These are phyloP conservation scores for Aureobasidium sp. DNA, from an alignment of 2,329 filamentous ascomycete species.

Conservation along the genomic window DNA sequence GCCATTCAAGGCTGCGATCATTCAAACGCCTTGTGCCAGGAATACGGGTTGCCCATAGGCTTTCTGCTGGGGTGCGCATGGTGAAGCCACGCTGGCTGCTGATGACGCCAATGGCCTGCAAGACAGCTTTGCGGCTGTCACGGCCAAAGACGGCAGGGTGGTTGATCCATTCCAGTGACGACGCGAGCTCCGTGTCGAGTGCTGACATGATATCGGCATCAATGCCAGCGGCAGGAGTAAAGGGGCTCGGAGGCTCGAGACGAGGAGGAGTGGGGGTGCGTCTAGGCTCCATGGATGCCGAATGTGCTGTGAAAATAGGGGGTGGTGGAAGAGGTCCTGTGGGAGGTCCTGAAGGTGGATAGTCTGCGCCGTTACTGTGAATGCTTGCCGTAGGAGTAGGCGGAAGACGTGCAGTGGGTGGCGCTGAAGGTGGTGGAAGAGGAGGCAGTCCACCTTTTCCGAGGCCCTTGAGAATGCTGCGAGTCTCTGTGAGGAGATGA, in stretches of 20 bases:
- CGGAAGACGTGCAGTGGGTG: constrained; percentile 30
- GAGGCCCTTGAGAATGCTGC: constrained; percentile 90
- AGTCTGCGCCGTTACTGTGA: constrained; percentile 7
- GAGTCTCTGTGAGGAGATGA: constrained; percentile 85
- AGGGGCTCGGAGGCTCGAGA: constrained; percentile 39
- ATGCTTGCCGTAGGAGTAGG: constrained; percentile 27
- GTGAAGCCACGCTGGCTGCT: constrained; percentile 91
- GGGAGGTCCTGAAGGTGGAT: background rate
- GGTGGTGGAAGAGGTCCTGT: constrained; percentile 17
- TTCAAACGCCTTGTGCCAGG: constrained; percentile 73
- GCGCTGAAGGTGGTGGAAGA: constrained; percentile 50
- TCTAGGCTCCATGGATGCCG: constrained; percentile 19
- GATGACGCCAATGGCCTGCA: constrained; percentile 95
- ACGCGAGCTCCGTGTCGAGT: constrained; percentile 83
- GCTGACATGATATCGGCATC: constrained; percentile 75
- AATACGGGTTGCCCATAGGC: constrained; percentile 79
- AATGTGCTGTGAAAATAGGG: background rate
- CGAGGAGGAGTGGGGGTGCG: constrained; percentile 36
- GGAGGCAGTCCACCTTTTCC: constrained; percentile 92
- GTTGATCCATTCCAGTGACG: constrained; percentile 92
- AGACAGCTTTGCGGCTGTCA: constrained; percentile 88
- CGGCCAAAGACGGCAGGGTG: constrained; percentile 92
- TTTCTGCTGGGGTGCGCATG: constrained; percentile 82
- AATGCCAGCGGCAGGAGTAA: constrained; percentile 62
- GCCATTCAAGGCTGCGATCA: constrained; percentile 83